phyloP scores from a whole-genome alignment of 2,329 filamentous ascomycete species.

The Trematosphaeria pertusa region DNA sequence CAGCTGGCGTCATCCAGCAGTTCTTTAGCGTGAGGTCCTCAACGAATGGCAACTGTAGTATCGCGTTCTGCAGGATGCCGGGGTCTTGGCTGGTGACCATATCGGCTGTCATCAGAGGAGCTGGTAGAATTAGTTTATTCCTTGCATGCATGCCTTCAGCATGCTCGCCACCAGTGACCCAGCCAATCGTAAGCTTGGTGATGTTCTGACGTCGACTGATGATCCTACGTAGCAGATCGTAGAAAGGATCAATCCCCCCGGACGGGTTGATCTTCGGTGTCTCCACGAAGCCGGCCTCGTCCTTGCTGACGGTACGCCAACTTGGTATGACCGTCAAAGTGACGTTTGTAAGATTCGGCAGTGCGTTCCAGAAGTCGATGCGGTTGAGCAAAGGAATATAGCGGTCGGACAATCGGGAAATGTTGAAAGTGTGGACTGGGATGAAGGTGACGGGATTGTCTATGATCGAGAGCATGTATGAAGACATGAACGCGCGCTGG shows the following conservation, averaged over 20 bases:
- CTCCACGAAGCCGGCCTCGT: slow-evolving; percentile 59
- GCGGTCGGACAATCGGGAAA: slow-evolving; percentile 69
- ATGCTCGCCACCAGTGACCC: slow-evolving; percentile 72
- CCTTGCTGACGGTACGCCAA: slow-evolving; percentile 66
- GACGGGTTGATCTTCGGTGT: slow-evolving; percentile 60
- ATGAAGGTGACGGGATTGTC: slow-evolving; percentile 64
- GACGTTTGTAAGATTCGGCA: slow-evolving; percentile 62
- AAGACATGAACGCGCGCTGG: slow-evolving; percentile 71
- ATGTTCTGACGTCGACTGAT: slow-evolving; percentile 60
- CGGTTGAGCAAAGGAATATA: slow-evolving; percentile 64
- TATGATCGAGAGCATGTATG: slow-evolving; percentile 69
- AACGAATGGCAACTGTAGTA: slow-evolving; percentile 64
- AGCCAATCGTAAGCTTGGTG: slow-evolving; percentile 68
- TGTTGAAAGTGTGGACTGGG: slow-evolving; percentile 64
- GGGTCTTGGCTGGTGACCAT: slow-evolving; percentile 18
- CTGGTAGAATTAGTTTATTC: slow-evolving; percentile 68
- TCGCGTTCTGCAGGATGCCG: slow-evolving; percentile 21
- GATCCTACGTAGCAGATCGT: slow-evolving; percentile 59
- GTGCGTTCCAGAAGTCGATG: slow-evolving; percentile 66
- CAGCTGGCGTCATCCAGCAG: slow-evolving; percentile 70
- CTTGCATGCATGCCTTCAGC: slow-evolving; percentile 67
- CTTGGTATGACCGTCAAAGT: slow-evolving; percentile 69
- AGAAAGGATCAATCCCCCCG: slow-evolving; percentile 59
- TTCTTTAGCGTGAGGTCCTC: slow-evolving; percentile 69
- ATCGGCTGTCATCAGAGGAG: slow-evolving; percentile 56